A percentile compares a stretch with the other conserved stretches of the same genome.
Conservation (phyloP, 352 stramenopile genomes). For the Globisporangium ultimum region DNA sequence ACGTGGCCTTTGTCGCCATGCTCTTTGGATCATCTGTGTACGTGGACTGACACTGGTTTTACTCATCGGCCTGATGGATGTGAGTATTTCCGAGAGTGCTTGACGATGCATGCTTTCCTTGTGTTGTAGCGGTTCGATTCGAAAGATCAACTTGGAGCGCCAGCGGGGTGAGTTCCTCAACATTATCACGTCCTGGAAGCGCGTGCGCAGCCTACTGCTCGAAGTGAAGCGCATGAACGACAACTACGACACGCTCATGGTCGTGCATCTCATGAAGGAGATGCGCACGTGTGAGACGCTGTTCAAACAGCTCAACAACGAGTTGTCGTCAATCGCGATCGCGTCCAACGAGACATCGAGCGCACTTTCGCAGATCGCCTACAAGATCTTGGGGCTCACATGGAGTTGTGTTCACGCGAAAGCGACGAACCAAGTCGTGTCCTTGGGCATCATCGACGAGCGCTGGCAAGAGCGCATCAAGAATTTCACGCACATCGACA, state of each 20-base stretch:
- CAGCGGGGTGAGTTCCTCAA: conserved; percentile 59
- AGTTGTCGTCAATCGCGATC: conserved; percentile 57
- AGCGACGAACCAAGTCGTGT: conserved; percentile 22
- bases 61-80: no score
- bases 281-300: conserved; percentile 75
- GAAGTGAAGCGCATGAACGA: conserved; percentile 23
- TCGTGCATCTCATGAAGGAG: conserved; percentile 74
- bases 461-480: conserved; percentile 56
- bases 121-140: conserved; percentile 34
- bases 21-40: conserved; percentile 71
- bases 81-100: background rate
- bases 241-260: conserved; percentile 70
- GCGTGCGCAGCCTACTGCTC: conserved; percentile 55
- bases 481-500: conserved; percentile 55
- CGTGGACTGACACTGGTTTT: conserved; percentile 3
- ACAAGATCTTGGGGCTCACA: conserved; percentile 63
- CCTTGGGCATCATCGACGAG: conserved; percentile 57
- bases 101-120: background rate
- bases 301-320: conserved; percentile 70
- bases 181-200: conserved; percentile 74
- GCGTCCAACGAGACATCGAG: conserved; percentile 74
- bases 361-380: conserved; percentile 58
- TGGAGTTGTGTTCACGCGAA: conserved; percentile 53
- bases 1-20: conserved; percentile 77
- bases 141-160: conserved; percentile 58